Evolutionary conservation across 2,329 filamentous ascomycete genomes (phyloP).

Genomic region (Leptographium galeiforme): DNA sequence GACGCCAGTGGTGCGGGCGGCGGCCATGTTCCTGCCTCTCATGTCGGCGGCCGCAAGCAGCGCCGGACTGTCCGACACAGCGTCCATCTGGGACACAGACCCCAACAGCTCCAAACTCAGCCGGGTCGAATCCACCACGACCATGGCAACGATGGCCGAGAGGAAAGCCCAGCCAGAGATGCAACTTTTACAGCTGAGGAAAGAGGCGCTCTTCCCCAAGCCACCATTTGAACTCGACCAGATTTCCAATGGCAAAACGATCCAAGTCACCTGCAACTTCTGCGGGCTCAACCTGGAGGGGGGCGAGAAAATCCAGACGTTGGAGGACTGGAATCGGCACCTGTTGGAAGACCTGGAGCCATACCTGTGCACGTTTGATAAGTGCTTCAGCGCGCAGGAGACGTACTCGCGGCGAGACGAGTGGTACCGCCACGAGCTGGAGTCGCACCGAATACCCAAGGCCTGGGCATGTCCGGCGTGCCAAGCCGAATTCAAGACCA

Average conservation of each 20-base stretch:
- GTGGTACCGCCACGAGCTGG: constrained; percentile 10
- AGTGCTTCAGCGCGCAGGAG: constrained; percentile 9
- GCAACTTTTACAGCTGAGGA: background rate
- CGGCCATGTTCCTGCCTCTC: constrained; percentile 2
- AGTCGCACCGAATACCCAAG: constrained; percentile 7
- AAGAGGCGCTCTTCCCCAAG: constrained; percentile 5
- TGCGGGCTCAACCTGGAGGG: constrained; percentile 10
- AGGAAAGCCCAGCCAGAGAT: background rate
- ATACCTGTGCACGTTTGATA: constrained; percentile 10
- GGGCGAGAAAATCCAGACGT: constrained; percentile 4
- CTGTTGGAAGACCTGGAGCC: constrained; percentile 9
- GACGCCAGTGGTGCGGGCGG: background rate
- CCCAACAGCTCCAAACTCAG: background rate
- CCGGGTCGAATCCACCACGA: constrained; percentile 3
- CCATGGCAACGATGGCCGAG: constrained; percentile 6
- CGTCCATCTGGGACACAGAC: constrained; percentile 6
- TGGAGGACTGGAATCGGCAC: constrained; percentile 9
- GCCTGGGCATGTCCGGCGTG: constrained; percentile 9
- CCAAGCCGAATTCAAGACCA: constrained; percentile 7
- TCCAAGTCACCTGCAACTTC: constrained; percentile 9
- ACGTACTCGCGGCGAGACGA: constrained; percentile 8
- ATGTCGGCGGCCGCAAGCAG: constrained; percentile 5
- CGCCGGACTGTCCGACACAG: constrained; percentile 3
- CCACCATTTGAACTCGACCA: constrained; percentile 2
- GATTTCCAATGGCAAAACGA: constrained; percentile 1